Evolutionary conservation across 78 protist species (phyloP), one percentile per base, ranked within the genome.

Genomic region (Dictyostelium firmibasis): DNA sequence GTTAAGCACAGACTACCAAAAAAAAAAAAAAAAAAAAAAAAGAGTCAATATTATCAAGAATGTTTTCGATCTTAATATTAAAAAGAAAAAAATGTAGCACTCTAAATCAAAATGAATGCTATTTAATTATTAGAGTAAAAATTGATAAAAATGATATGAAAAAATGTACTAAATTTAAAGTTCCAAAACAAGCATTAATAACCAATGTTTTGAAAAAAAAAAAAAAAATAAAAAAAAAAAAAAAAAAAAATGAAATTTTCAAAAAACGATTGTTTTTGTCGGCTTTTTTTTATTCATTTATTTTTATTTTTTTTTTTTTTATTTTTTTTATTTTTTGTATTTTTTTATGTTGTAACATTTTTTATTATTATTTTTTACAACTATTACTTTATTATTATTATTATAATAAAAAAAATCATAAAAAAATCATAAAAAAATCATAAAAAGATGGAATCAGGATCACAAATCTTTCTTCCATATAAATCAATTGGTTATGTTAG

Each of bases 401-500:
- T n/a, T n/a, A n/a, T 47, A 47, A 47, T 0, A 11, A 47, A 6
- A 47, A 47, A 47, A 7, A 47, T 1, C 5, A 60, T 23, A 60
- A 60, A 60, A 7, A 57, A 60, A 23, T 5, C 2, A 67, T 67
- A 67, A 9, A 69, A 20, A 60, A 60, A 60, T n/a, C 0, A 62
- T 23, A 62, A 13, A 50, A 60, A 60, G 27, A 69, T 69, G 77
- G 77, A 69, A 69, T 69, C 77, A 69, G 77, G 77, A 44, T 79
- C 84, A 44, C 84, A 44, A 79, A 79, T 79, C 29, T 79, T 38
- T 79, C 43, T 44, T 79, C 87, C 94, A 27, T 88, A 38, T 44
- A 57, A 76, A 29, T 50, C 94, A 33, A 18, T 88, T 36, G 94
- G 94, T 1, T 88, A 81, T 43, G 76, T 88, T 23, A 81, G 86